Conservation (phyloP, 2,329 filamentous ascomycete genomes). For the Aspergillus sp. region DNA sequence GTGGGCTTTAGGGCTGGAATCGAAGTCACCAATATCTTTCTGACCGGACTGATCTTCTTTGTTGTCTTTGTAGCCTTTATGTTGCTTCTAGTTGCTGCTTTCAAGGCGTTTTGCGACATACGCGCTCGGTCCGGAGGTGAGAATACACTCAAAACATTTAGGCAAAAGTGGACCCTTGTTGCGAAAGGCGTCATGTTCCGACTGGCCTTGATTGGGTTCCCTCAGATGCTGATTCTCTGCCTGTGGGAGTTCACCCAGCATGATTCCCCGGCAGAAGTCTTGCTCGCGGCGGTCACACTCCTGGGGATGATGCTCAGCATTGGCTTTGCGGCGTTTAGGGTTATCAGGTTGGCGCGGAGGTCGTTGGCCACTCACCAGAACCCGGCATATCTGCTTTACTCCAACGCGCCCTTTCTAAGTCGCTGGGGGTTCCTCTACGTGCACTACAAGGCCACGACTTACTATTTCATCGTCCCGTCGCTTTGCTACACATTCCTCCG, state of each 20-base stretch:
- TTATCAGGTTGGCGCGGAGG: slow-evolving; percentile 80
- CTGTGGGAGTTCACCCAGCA: slow-evolving; percentile 87
- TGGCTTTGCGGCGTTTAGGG: slow-evolving; percentile 81
- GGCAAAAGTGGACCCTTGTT: slow-evolving; percentile 87
- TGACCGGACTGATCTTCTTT: slow-evolving; percentile 88
- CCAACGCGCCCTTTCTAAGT: slow-evolving; percentile 84
- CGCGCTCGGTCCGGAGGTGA: slow-evolving; percentile 63
- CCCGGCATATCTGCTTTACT: slow-evolving; percentile 93
- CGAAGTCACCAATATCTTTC: slow-evolving; percentile 86
- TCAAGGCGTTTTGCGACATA: slow-evolving; percentile 77
- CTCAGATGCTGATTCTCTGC: slow-evolving; percentile 84
- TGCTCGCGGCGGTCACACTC: slow-evolving; percentile 85
- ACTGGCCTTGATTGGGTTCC: slow-evolving; percentile 83
- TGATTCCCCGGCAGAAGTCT: slow-evolving; percentile 81
- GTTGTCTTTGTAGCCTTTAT: slow-evolving; percentile 76
- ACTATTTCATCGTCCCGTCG: slow-evolving; percentile 85
- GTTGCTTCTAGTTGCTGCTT: slow-evolving; percentile 68
- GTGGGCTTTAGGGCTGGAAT: slow-evolving; percentile 83
- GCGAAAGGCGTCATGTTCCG: slow-evolving; percentile 92
- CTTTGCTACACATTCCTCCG: slow-evolving; percentile 78
- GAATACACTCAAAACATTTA: slow-evolving; percentile 80
- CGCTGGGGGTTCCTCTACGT: slow-evolving; percentile 98
- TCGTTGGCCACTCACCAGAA: slow-evolving; percentile 91
- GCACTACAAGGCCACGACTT: slow-evolving; percentile 90
- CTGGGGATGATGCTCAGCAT: slow-evolving; percentile 74